Evolutionary conservation across 805 yeast species (phyloP).

Genomic region (Candida coleopterorum): DNA sequence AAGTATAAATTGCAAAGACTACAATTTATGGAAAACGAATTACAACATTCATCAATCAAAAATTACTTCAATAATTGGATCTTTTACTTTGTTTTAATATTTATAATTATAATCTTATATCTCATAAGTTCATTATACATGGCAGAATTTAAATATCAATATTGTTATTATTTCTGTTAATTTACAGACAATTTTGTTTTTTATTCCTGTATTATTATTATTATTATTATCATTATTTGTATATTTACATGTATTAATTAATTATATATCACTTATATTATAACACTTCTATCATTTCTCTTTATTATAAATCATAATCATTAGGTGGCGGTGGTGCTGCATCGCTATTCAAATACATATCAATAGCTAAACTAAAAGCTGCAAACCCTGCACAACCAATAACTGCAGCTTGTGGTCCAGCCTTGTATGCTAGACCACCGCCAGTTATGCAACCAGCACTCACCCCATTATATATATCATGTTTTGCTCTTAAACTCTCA

Average conservation of each 20-base stretch:
- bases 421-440: slow-evolving; percentile 86
- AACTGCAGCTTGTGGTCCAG: slow-evolving; percentile 90
- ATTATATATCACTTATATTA: background rate
- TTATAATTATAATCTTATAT: no score
- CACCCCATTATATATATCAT: slow-evolving; percentile 87
- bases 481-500: slow-evolving; percentile 82
- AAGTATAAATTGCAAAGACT: slow-evolving; percentile 1
- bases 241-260: background rate
- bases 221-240: background rate
- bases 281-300: no score
- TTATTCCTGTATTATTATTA: slow-evolving; percentile 1
- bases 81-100: no score
- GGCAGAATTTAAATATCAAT: slow-evolving; percentile 31
- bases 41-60: background rate
- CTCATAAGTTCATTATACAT: slow-evolving; percentile 17
- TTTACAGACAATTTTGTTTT: no score
- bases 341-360: slow-evolving; percentile 80
- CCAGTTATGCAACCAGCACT: slow-evolving; percentile 96
- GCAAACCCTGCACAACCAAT: slow-evolving; percentile 98
- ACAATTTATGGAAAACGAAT: background rate
- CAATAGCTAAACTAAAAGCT: slow-evolving; percentile 87
- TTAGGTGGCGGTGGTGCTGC: slow-evolving; percentile 77
- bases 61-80: background rate
- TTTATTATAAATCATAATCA: slow-evolving; percentile 63
- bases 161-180: slow-evolving; percentile 39